Base-by-base conservation (phyloP, 2,329 filamentous ascomycete species). In the Xylariaceae sp. region DNA sequence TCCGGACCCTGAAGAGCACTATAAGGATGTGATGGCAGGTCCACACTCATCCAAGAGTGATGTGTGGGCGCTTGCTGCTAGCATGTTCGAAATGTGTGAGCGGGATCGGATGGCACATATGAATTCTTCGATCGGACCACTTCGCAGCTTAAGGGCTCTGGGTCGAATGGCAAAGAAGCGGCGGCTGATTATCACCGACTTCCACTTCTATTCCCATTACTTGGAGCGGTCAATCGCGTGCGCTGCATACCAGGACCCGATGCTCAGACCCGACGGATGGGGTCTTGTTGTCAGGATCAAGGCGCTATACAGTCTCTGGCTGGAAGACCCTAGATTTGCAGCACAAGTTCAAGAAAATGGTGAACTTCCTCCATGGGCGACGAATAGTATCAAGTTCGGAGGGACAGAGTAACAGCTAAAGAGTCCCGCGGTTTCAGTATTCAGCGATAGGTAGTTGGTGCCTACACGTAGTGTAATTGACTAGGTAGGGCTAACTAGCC, bases 41-140 rank as follows among this genome's bases (percentile, higher is more conserved):
- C 62, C 63, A 13, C 62, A 65, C 53, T 58, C 65, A 10, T 17
- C 30, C 53, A 56, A 54, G 45, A 60, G 60, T 15, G 63, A 66
- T 45, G 52, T 66, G 10, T 65, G 60, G 63, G 60, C 62, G 5
- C 23, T 65, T 9, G 62, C 61, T 5, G 56, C 53, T 52, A 51
- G 56, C 23, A 57, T 66, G 51, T 62, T 59, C 55, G 58, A 59
- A 11, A 15, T 66, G 57, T 66, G 64, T 53, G 59, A 65, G 55
- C 60, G 64, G 10, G 52, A 62, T n/a, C 18, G 51, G 8, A 42
- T 63, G 10, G 59, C 60, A 1, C 64, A 66, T 37, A 34, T 67
- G 49, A 58, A 64, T 58, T 54, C 57, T 10, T 37, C 47, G n/a
- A 58, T 56, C 30, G 54, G 23, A 17, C 58, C 62, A 5, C 44